Percentiles rank a stretch among this genome's conserved stretches.
These are phyloP conservation scores for Escovopsis weberi DNA, from an alignment of 2,329 filamentous ascomycete genomes.

Conservation along the genomic window DNA sequence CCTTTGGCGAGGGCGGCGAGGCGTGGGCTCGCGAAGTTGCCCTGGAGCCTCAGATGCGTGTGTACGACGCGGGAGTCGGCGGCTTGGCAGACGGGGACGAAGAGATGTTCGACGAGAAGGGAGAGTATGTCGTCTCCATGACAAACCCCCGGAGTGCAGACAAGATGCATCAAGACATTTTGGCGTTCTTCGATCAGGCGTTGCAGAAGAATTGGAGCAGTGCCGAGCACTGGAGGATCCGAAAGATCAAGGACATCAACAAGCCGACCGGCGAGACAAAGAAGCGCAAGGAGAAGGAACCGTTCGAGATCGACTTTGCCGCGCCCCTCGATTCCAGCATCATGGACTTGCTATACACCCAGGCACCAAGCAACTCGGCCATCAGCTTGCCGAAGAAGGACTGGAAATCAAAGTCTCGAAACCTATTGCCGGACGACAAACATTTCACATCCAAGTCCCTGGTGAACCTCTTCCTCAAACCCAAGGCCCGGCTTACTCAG, in stretches of 20 bases:
- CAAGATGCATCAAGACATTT: constrained; percentile 74
- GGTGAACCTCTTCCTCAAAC: constrained; percentile 83
- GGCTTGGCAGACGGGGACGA: constrained; percentile 30
- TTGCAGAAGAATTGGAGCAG: constrained; percentile 95
- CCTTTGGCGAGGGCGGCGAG: constrained; percentile 91
- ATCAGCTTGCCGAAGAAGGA: constrained; percentile 87
- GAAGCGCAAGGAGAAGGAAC: constrained; percentile 85
- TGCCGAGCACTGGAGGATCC: constrained; percentile 97
- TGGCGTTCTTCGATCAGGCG: constrained; percentile 96
- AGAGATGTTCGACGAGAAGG: constrained; percentile 36
- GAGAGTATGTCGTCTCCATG: constrained; percentile 69
- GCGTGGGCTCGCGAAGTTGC: constrained; percentile 88
- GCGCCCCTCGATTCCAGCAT: constrained; percentile 56
- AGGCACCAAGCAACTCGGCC: constrained; percentile 61
- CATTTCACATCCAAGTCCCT: constrained; percentile 93
- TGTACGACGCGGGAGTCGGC: constrained; percentile 52
- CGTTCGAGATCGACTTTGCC: constrained; percentile 85
- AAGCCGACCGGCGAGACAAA: constrained; percentile 48
- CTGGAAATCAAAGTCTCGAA: constrained; percentile 86
- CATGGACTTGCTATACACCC: constrained; percentile 67
- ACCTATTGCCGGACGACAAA: constrained; percentile 91
- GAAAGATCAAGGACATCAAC: constrained; percentile 68
- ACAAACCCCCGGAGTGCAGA: constrained; percentile 50
- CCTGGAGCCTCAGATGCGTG: constrained; percentile 70
- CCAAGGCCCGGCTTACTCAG: constrained; percentile 69